A percentile compares a stretch with the other conserved stretches of the same genome.
Conservation (phyloP, 2,329 filamentous ascomycete species). For the Stromatinia cepivora region DNA sequence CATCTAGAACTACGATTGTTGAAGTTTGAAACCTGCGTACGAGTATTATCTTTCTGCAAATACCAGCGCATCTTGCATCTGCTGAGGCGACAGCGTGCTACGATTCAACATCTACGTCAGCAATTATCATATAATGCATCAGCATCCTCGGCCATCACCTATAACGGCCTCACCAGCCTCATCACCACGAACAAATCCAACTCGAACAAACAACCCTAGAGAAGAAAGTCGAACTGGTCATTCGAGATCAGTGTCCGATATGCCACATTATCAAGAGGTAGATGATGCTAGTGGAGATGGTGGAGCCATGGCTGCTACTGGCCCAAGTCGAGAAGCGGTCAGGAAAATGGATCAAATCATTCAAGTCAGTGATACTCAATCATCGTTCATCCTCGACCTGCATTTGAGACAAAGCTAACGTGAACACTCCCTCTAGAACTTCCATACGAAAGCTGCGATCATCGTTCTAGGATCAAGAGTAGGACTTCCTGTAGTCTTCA, state of each 20-base stretch:
- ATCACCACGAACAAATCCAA: slow-evolving; percentile 70
- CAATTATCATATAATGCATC: slow-evolving; percentile 68
- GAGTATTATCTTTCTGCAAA: slow-evolving; percentile 30
- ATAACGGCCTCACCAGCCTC: slow-evolving; percentile 71
- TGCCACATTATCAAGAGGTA: slow-evolving; percentile 52
- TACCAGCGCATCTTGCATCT: slow-evolving; percentile 27
- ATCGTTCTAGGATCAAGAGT: slow-evolving; percentile 81
- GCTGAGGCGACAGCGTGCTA: slow-evolving; percentile 31
- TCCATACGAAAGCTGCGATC: slow-evolving; percentile 83
- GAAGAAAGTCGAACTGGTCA: slow-evolving; percentile 55
- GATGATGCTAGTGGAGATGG: slow-evolving; percentile 48
- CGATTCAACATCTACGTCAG: slow-evolving; percentile 28
- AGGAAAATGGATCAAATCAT: slow-evolving; percentile 91
- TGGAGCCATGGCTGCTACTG: slow-evolving; percentile 46
- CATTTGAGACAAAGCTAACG: slow-evolving; percentile 20
- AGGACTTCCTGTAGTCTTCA: slow-evolving; percentile 57
- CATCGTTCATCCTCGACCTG: slow-evolving; percentile 4
- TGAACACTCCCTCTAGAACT: slow-evolving; percentile 63
- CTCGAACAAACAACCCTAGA: slow-evolving; percentile 72
- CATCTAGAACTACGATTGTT: slow-evolving; percentile 37
- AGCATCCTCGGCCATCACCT: slow-evolving; percentile 76
- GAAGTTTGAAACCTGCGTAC: slow-evolving; percentile 30
- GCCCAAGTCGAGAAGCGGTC: slow-evolving; percentile 64
- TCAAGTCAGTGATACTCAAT: slow-evolving; percentile 58
- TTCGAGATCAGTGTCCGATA: slow-evolving; percentile 48